Evolutionary conservation across 768 basidiomycete species (phyloP), one percentile per base, ranked within the genome.

Genomic region (Arthromyces matolae): DNA sequence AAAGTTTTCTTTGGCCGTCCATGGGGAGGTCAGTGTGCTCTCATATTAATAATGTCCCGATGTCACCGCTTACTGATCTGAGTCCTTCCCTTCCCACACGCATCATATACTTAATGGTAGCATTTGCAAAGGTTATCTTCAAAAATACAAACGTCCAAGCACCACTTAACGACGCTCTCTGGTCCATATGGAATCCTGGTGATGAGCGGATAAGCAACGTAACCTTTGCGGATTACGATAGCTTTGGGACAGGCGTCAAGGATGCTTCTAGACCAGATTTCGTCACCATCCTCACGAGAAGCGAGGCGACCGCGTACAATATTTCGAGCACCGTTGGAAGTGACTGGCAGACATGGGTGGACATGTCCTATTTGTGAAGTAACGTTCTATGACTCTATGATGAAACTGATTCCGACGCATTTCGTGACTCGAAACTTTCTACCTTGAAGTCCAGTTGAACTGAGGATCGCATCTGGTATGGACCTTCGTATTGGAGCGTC

Each of bases 71-170:
- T n/a, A n/a, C n/a, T n/a, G n/a, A n/a, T n/a, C n/a, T n/a, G n/a
- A n/a, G n/a, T 20, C 32, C 28, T 28, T 50, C 37, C 25, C n/a
- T 13, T 48, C 27, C 24, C 18, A 43, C 33, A 6, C 33, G n/a
- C 20, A 18, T 49, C 34, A 43, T 29, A 29, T 18, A 36, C 23
- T 9, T 13, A 20, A 33, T 50, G 34, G 36, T 39, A 72, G 75
- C 70, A 54, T 75, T 60, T 37, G 73, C 75, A 6, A 75, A 75
- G 57, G 77, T 80, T 13, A 69, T 78, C 29, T 77, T 72, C 66
- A 71, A 73, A 36, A 71, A 71, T 55, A 77, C 75, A 2, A 52
- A 65, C 34, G 60, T 79, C 27, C 68, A 57, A 0, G 69, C 66
- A 4, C 69, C 69, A 1, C 54, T 76, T 43, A 72, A 75, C 36